phyloP scores from a whole-genome alignment of 805 yeast species.

The Priceomyces castillae region DNA sequence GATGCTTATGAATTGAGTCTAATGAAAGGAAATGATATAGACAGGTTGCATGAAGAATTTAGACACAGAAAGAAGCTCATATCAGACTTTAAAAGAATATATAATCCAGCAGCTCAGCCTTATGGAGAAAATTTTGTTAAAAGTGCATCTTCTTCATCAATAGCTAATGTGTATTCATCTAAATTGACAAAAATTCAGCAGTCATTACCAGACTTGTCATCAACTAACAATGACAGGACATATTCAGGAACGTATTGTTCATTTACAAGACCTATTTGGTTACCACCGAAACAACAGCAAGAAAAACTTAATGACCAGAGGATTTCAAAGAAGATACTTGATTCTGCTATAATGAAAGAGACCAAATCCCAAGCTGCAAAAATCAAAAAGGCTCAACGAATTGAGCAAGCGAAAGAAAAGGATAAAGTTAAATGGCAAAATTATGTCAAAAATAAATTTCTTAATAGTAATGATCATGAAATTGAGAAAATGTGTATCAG shows the following conservation, averaged over 20 bases:
- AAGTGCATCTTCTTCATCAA: not conserved
- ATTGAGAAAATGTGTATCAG: constrained; percentile 21
- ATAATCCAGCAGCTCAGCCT: not conserved
- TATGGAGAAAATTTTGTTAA: not conserved
- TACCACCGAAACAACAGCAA: constrained; percentile 60
- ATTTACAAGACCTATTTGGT: constrained; percentile 58
- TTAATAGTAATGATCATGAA: not conserved
- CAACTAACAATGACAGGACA: not conserved
- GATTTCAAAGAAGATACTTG: constrained; percentile 48
- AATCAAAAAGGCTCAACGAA: constrained; percentile 27
- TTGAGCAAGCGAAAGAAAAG: constrained; percentile 30
- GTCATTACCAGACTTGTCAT: not conserved
- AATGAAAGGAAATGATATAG: constrained; percentile 22
- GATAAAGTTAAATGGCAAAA: constrained; percentile 28
- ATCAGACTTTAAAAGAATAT: constrained; percentile 17
- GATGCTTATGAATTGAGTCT: constrained; percentile 31
- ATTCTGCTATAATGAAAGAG: constrained; percentile 41
- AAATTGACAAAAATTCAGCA: not conserved
- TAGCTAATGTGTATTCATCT: not conserved
- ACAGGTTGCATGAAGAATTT: constrained; percentile 24
- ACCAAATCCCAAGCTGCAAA: constrained; percentile 27
- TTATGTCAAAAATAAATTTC: constrained; percentile 9
- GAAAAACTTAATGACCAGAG: constrained; percentile 55
- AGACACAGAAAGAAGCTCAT: constrained; percentile 20
- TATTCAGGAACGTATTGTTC: constrained; percentile 26